A percentile compares a stretch with the other conserved stretches of the same genome.
Conservation (phyloP, 441 rosid genomes). For the Bocquillonia castaneifolia region DNA sequence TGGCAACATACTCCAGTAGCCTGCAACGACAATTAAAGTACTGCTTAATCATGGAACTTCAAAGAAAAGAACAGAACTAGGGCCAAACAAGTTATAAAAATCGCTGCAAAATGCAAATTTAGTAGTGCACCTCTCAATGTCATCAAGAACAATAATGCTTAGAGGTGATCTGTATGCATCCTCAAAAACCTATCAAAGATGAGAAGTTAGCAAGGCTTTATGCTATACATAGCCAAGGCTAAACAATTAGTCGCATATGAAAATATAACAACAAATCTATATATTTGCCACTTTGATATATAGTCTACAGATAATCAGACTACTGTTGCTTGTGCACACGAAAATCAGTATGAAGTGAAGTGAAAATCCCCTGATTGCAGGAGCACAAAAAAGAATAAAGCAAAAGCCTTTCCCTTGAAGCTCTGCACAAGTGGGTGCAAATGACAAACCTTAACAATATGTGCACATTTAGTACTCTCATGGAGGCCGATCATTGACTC, state of each 20-base stretch:
- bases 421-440: not conserved
- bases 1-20: conserved; percentile 83
- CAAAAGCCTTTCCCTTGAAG: not conserved
- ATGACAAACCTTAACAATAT: conserved; percentile 74
- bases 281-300: not conserved
- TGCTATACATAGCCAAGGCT: not conserved
- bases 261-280: conserved; percentile 13
- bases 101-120: not conserved
- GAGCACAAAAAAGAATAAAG: not conserved
- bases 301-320: conserved; percentile 3
- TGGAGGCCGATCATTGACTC: conserved; percentile 95
- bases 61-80: not conserved
- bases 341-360: not conserved
- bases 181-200: conserved; percentile 67
- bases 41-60: not conserved
- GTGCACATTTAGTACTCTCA: conserved; percentile 94
- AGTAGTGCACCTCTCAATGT: conserved; percentile 70
- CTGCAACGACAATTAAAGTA: conserved; percentile 36
- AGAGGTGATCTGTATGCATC: conserved; percentile 96
- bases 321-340: not conserved
- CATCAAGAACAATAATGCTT: conserved; percentile 93
- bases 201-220: conserved; percentile 12
- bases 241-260: conserved; percentile 13
- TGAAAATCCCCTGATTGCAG: not conserved
- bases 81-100: not conserved